Percentiles rank a stretch among this genome's conserved stretches.
phyloP scores from a whole-genome alignment of 2,329 filamentous ascomycete species.

The Ophiocordyceps camponoti-saundersi region DNA sequence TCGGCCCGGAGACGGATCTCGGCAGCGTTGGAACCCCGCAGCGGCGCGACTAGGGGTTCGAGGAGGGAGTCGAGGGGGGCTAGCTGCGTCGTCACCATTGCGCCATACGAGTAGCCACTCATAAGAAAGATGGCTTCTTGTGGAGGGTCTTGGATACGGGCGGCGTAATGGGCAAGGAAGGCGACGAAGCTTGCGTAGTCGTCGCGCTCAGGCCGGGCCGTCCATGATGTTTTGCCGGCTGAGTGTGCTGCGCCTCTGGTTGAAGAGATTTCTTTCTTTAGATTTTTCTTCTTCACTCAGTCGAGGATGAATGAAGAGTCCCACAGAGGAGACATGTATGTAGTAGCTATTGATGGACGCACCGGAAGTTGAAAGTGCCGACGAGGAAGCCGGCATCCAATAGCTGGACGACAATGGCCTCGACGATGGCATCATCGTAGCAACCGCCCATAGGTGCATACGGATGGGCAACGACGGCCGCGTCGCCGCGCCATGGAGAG shows the following conservation, averaged over 20 bases:
- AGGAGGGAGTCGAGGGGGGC: slow-evolving; percentile 46
- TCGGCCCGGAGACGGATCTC: slow-evolving; percentile 57
- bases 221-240: slow-evolving; percentile 73
- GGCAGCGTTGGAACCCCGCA: slow-evolving; percentile 38
- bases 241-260: slow-evolving; percentile 60
- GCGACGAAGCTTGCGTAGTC: slow-evolving; percentile 77
- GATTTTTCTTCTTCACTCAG: too few relatives aligned
- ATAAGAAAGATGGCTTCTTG: slow-evolving; percentile 33
- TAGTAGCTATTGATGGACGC: slow-evolving; percentile 8
- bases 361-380: slow-evolving; percentile 87
- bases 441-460: slow-evolving; percentile 77
- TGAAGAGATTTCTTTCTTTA: background rate
- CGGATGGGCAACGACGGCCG: slow-evolving; percentile 66
- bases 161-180: slow-evolving; percentile 60
- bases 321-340: background rate
- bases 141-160: slow-evolving; percentile 24
- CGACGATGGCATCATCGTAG: slow-evolving; percentile 68
- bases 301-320: background rate
- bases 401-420: slow-evolving; percentile 45
- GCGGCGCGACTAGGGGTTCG: slow-evolving; percentile 35
- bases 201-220: slow-evolving; percentile 57
- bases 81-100: slow-evolving; percentile 59
- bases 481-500: slow-evolving; percentile 28
- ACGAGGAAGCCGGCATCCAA: slow-evolving; percentile 59
- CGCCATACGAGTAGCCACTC: slow-evolving; percentile 82